phyloP scores from a whole-genome alignment of 106 monocot species.

The Vanilla planifolia region DNA sequence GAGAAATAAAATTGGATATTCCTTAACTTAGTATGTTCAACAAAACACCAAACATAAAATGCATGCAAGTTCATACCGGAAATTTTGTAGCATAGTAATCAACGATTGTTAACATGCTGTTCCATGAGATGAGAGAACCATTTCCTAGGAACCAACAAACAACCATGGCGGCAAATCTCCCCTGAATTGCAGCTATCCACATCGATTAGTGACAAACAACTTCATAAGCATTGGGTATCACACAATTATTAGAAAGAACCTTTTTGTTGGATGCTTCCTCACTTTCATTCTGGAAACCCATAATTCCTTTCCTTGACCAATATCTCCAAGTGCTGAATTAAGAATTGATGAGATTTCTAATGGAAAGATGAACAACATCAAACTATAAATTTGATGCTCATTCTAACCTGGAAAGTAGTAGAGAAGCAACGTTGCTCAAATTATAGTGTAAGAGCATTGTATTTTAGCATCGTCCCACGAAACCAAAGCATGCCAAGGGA shows the following conservation, averaged over 20 bases:
- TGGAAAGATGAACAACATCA: too few relatives aligned
- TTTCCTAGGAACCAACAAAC: slow-evolving; percentile 33
- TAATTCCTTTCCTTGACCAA: slow-evolving; percentile 4
- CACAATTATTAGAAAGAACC: slow-evolving; percentile 7
- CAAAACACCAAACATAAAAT: not conserved
- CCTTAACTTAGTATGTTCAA: not conserved
- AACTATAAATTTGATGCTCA: too few relatives aligned
- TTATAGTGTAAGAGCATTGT: too few relatives aligned
- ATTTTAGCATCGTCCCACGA: too few relatives aligned
- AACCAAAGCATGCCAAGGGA: too few relatives aligned
- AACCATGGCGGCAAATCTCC: slow-evolving; percentile 4
- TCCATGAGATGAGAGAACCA: slow-evolving; percentile 51
- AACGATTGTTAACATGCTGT: slow-evolving; percentile 61
- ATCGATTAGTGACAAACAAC: not conserved
- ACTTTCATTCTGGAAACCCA: not conserved
- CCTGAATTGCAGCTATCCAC: slow-evolving; percentile 6
- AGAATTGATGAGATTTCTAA: too few relatives aligned
- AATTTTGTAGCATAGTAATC: slow-evolving; percentile 47
- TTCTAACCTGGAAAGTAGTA: too few relatives aligned
- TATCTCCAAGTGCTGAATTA: too few relatives aligned
- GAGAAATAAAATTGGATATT: too few relatives aligned
- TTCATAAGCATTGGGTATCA: not conserved
- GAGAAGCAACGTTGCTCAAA: too few relatives aligned
- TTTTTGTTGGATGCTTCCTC: not conserved
- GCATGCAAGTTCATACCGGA: not conserved